Evolutionary conservation across 2,329 filamentous ascomycete genomes (phyloP), one percentile per base, ranked within the genome.

Genomic region (Scorias spongiosa): DNA sequence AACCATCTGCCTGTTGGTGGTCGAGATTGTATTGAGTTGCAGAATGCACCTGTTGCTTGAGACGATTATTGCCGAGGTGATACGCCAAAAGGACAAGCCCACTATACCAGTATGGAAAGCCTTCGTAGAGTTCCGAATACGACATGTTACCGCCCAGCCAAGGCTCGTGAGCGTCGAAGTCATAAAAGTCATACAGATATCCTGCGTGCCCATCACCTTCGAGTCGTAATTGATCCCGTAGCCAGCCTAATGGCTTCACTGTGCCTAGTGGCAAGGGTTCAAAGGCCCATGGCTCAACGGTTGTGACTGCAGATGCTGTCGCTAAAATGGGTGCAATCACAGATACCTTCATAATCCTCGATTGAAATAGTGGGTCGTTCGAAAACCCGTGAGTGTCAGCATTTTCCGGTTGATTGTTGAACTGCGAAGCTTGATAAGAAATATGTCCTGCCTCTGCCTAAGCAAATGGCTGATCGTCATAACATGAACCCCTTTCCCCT

Each of bases 21-120:
- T 60, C 57, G n/a, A 78, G 57, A 1, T 74, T 62, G 48, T 69
- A 68, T 42, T 69, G 58, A 5, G 69, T 55, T 28, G 66, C 66
- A 5, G 57, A 48, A 14, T 64, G 61, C 7, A 72, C 67, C 47
- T 78, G 72, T 0, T 48, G 50, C 49, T 72, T 71, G n/a, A 78
- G 57, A 5, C 66, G 57, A 2, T 58, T 49, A 51, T 76, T 67
- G 42, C 71, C 61, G 4, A 72, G 55, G 0, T 57, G 58, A 47
- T 71, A 77, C 1, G 74, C 72, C 18, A 77, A 62, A 14, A 74
- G 72, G 2, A 78, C 72, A 1, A 76, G 60, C 3, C 67, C 70
- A 50, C 78, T 76, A 51, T 75, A 71, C 70, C 73, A 77, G 54
- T 78, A 78, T 0, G 73, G 71, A 20, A 69, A 65, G 1, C 66